These are phyloP conservation scores for Trichoderma arundinaceum DNA, from an alignment of 2,329 filamentous ascomycete genomes.

Conservation along the genomic window DNA sequence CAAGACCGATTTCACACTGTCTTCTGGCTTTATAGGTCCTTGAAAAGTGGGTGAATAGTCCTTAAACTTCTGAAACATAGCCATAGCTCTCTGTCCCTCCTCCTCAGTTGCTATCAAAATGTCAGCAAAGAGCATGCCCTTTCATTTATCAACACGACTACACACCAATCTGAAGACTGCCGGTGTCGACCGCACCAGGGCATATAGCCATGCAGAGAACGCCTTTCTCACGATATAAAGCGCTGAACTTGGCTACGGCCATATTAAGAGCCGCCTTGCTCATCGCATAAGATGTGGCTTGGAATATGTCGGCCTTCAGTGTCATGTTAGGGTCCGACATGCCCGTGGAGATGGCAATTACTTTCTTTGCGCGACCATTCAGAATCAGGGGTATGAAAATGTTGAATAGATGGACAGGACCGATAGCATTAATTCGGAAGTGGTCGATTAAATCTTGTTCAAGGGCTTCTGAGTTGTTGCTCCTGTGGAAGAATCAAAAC, in stretches of 20 bases:
- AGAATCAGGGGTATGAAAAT: background rate
- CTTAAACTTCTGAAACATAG: background rate
- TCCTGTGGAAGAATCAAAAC: background rate
- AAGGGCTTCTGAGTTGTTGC: background rate
- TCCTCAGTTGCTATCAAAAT: background rate
- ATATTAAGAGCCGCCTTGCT: background rate
- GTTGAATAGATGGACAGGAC: background rate
- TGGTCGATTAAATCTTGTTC: background rate
- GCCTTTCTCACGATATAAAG: background rate
- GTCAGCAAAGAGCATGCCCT: background rate
- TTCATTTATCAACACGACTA: background rate
- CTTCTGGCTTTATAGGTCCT: background rate
- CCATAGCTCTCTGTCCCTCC: background rate
- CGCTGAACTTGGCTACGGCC: background rate
- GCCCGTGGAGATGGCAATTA: background rate
- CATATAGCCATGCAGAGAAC: background rate
- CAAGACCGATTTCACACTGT: background rate
- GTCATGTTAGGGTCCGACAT: background rate
- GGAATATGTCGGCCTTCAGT: background rate
- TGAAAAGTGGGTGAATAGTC: background rate
- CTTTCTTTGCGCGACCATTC: background rate
- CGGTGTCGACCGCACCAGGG: background rate
- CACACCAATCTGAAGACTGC: background rate
- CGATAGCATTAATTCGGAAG: background rate
- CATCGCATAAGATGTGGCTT: background rate